Conservation (phyloP, 495 filamentous ascomycete genomes). For the Trichoderma erinaceum region DNA sequence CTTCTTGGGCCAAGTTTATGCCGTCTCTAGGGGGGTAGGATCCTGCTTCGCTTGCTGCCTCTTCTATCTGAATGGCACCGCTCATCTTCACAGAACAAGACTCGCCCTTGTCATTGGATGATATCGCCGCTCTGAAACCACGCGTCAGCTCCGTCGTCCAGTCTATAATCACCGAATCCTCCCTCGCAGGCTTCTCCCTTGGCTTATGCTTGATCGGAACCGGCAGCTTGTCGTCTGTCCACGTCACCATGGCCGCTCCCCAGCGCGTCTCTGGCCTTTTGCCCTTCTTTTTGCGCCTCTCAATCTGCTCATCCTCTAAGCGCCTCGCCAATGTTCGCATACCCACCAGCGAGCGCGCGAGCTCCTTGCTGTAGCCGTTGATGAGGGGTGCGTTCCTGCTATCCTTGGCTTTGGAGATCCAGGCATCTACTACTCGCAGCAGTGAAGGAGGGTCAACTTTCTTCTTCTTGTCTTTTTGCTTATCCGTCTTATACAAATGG, state of each 20-base stretch:
- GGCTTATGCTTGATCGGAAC: neutral
- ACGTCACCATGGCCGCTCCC: neutral
- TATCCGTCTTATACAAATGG: neutral
- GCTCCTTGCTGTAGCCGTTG: slow-evolving; percentile 19
- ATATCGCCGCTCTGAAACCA: too few relatives aligned
- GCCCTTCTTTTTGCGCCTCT: slow-evolving; percentile 2
- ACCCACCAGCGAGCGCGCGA: slow-evolving; percentile 13
- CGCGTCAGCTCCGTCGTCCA: neutral
- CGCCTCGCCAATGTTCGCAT: slow-evolving; percentile 19
- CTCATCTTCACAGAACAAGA: too few relatives aligned
- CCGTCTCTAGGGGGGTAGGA: too few relatives aligned
- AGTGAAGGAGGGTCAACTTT: slow-evolving; percentile 25
- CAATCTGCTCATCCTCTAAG: slow-evolving; percentile 13
- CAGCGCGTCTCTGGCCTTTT: neutral
- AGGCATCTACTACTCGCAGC: slow-evolving; percentile 32
- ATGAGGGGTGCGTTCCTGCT: neutral
- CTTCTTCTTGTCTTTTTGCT: slow-evolving; percentile 22
- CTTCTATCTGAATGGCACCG: too few relatives aligned
- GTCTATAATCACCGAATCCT: neutral
- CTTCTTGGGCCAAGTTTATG: too few relatives aligned
- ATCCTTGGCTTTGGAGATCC: slow-evolving; percentile 27
- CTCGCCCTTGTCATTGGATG: too few relatives aligned
- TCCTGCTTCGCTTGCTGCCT: too few relatives aligned
- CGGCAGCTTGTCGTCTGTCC: neutral
- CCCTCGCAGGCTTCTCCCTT: neutral